Conservation (phyloP, 495 filamentous ascomycete genomes). For the Neurospora tetrasperma region DNA sequence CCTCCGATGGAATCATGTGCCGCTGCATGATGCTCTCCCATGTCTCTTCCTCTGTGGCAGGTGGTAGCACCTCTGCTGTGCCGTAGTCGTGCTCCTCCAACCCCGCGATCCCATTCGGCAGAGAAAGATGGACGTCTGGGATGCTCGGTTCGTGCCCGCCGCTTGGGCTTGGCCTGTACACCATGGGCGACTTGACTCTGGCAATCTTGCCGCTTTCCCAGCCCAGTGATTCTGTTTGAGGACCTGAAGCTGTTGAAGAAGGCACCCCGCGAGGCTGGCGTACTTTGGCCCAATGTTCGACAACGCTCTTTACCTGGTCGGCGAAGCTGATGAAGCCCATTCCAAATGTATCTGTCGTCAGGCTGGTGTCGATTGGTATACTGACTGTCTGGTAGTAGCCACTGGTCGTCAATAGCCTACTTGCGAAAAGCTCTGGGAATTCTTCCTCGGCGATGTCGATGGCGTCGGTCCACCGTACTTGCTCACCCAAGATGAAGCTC, state of each 20-base stretch:
- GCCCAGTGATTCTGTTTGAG: neutral
- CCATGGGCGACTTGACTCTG: neutral
- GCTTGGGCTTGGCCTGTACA: neutral
- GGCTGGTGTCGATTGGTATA: conserved; percentile 31
- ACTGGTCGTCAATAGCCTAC: conserved; percentile 25
- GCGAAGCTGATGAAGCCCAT: conserved; percentile 35
- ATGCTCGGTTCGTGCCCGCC: neutral
- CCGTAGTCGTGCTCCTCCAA: neutral
- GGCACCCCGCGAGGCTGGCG: conserved; percentile 17
- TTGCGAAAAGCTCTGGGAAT: conserved; percentile 34
- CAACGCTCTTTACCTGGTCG: conserved; percentile 36
- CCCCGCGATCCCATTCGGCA: neutral
- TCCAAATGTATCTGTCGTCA: conserved; percentile 37
- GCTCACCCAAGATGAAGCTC: conserved; percentile 25
- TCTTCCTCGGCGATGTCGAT: conserved; percentile 25
- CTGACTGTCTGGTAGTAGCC: conserved; percentile 27
- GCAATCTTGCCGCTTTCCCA: neutral
- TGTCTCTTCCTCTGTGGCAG: neutral
- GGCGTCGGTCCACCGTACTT: conserved; percentile 35
- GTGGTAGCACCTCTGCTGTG: neutral
- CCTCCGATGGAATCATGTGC: neutral
- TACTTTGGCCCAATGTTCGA: conserved; percentile 6
- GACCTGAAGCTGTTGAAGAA: neutral
- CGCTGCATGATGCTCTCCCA: neutral
- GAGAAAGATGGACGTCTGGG: neutral